Conservation (phyloP, 345 rosid species). For the Hirschfeldia incana region DNA sequence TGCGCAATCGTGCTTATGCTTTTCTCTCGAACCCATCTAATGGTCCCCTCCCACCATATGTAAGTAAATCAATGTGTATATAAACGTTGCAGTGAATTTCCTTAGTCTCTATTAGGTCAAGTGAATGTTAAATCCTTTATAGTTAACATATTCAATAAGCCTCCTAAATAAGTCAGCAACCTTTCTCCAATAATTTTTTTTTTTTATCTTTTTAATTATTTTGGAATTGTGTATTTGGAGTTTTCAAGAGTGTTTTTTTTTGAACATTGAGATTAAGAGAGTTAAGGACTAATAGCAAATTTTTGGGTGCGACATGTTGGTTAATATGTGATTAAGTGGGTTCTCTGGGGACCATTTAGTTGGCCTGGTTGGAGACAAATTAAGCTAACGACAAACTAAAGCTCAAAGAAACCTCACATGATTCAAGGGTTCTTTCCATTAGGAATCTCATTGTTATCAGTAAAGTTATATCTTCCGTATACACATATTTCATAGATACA, state of each 20-base stretch:
- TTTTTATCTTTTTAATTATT: not conserved
- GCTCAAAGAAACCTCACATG: slow-evolving; percentile 36
- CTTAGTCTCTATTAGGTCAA: slow-evolving; percentile 4
- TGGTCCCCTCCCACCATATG: slow-evolving; percentile 35
- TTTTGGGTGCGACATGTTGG: slow-evolving; percentile 25
- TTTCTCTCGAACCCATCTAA: slow-evolving; percentile 33
- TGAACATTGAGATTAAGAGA: not conserved
- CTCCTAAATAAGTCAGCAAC: not conserved
- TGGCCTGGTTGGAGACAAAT: slow-evolving; percentile 26
- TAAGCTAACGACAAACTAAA: slow-evolving; percentile 35
- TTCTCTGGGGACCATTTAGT: slow-evolving; percentile 3
- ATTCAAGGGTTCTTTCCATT: slow-evolving; percentile 25
- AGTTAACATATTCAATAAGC: not conserved
- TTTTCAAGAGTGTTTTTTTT: too few relatives aligned
- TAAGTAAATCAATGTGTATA: not conserved
- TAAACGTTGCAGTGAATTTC: slow-evolving; percentile 2
- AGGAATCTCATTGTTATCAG: slow-evolving; percentile 17
- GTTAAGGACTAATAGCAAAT: slow-evolving; percentile 20
- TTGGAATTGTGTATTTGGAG: not conserved
- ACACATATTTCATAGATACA: not conserved
- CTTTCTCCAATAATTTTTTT: not conserved
- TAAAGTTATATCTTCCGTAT: not conserved
- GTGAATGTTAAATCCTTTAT: not conserved
- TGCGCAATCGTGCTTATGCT: slow-evolving; percentile 33
- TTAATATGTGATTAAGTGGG: slow-evolving; percentile 23